Percentiles rank a stretch among this genome's conserved stretches.
phyloP scores from a whole-genome alignment of 2,329 filamentous ascomycete genomes.

The Penicillium italicum region DNA sequence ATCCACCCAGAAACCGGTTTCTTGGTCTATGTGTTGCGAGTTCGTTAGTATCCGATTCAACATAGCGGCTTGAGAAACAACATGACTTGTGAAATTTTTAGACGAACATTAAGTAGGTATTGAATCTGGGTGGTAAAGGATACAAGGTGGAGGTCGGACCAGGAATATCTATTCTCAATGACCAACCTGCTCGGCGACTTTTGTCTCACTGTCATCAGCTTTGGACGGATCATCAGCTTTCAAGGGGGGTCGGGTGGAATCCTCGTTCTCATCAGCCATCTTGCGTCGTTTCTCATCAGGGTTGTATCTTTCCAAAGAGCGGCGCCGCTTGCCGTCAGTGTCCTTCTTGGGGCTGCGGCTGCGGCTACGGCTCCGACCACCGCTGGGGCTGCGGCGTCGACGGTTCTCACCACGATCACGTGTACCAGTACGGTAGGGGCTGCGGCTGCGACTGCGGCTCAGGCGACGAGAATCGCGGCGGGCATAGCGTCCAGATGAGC shows the following conservation, averaged over 20 bases:
- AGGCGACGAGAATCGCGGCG: constrained; percentile 32
- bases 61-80: background rate
- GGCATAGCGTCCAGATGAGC: constrained; percentile 38
- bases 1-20: constrained; percentile 22
- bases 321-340: constrained; percentile 37
- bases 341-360: constrained; percentile 32
- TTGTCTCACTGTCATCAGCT: constrained; percentile 21
- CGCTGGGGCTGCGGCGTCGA: constrained; percentile 10
- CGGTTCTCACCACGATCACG: constrained; percentile 22
- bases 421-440: constrained; percentile 38
- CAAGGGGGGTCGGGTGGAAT: constrained; percentile 10
- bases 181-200: constrained; percentile 34
- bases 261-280: constrained; percentile 38
- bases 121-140: background rate
- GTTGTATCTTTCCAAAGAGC: constrained; percentile 46
- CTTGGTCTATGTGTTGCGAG: constrained; percentile 1
- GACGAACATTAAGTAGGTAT: constrained; percentile 11
- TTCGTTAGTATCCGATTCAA: background rate
- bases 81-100: background rate
- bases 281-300: constrained; percentile 43
- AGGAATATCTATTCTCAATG: constrained; percentile 14
- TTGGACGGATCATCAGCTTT: background rate
- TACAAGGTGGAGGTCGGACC: constrained; percentile 6
- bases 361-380: constrained; percentile 31
- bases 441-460: constrained; percentile 29